phyloP scores from a whole-genome alignment of 2,329 filamentous ascomycete genomes.

The Didymella lethalis region DNA sequence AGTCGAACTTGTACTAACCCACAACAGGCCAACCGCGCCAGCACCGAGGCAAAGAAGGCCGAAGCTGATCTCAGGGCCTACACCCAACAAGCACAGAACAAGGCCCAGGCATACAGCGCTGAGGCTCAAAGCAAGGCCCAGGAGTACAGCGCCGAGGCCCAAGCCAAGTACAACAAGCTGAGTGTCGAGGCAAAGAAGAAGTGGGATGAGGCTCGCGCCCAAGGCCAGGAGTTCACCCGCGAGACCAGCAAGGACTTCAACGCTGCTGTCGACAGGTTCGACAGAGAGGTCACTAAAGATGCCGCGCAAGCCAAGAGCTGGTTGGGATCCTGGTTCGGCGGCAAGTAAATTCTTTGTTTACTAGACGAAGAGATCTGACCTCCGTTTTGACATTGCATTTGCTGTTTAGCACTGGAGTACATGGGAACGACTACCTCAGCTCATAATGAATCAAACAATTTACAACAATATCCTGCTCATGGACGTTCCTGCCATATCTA shows the following conservation, averaged over 20 bases:
- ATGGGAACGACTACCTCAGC: constrained; percentile 22
- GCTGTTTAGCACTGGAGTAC: constrained; percentile 36
- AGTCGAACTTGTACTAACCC: constrained; percentile 25
- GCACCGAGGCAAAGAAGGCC: constrained; percentile 65
- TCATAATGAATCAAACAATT: constrained; percentile 27
- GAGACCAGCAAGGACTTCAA: constrained; percentile 60
- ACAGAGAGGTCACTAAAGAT: constrained; percentile 80
- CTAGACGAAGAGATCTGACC: background rate
- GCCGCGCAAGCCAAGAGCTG: constrained; percentile 84
- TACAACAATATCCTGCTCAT: background rate
- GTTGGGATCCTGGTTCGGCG: constrained; percentile 85
- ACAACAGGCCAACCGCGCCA: constrained; percentile 50
- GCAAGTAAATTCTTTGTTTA: constrained; percentile 42
- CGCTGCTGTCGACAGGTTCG: constrained; percentile 74
- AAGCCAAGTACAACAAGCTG: constrained; percentile 62
- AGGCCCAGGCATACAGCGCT: constrained; percentile 59
- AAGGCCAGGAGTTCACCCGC: constrained; percentile 58
- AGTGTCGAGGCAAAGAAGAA: constrained; percentile 66
- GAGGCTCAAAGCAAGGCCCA: constrained; percentile 21
- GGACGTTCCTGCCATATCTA: background rate
- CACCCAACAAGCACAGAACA: constrained; percentile 65
- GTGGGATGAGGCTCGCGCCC: constrained; percentile 66
- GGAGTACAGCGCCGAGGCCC: constrained; percentile 54
- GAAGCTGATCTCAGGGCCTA: constrained; percentile 63
- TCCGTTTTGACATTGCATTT: constrained; percentile 31